Base-by-base conservation (phyloP, 176 grass and related monocot genomes). In the Triticum monococcum region DNA sequence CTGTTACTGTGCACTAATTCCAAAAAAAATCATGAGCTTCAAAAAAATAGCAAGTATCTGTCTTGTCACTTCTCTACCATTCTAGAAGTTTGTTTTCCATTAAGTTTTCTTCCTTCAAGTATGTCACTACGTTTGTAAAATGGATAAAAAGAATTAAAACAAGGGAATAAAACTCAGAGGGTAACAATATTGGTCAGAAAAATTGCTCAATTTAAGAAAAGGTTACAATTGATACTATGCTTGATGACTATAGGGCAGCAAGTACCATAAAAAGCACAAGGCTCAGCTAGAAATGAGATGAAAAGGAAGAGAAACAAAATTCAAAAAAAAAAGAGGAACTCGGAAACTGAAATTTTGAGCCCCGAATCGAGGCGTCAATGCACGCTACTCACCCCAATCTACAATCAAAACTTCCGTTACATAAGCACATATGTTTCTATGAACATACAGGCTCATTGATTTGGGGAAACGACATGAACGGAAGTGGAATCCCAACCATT, bases 1-100 rank as follows among this genome's bases (percentile, higher is more conserved):
- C 11, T 64, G 7, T 65, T 64, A 41, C 43, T 23, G 36, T 38
- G 25, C 24, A 43, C 20, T 25, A 8, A 43, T 17, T 6, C 0
- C 0, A 48, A 22, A 22, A 43, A 1, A 72, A 26, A 41, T 37
- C 32, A 61, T 73, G 24, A 12, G 26, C 75, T 85, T 68, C n/a
- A 64, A 85, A 57, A 5, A 85, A 85, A 85, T 68, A 68, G 73
- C 4, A 63, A 63, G 60, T 43, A 41, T 25, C 23, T 57, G 5
- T 50, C 6, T 30, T 33, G 31, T 36, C 32, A 76, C 38, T 64
- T 78, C 31, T 78, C 31, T 77, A 11, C 17, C 62, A 64, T 64
- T 48, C 43, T 50, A 50, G 72, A 75, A 75, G 23, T 41, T 4
- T 3, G 3, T 7, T 75, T 75, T 50, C 13, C 13, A 46, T 30